phyloP scores from a whole-genome alignment of 2,329 filamentous ascomycete genomes.

The Fusarium fujikuroi region DNA sequence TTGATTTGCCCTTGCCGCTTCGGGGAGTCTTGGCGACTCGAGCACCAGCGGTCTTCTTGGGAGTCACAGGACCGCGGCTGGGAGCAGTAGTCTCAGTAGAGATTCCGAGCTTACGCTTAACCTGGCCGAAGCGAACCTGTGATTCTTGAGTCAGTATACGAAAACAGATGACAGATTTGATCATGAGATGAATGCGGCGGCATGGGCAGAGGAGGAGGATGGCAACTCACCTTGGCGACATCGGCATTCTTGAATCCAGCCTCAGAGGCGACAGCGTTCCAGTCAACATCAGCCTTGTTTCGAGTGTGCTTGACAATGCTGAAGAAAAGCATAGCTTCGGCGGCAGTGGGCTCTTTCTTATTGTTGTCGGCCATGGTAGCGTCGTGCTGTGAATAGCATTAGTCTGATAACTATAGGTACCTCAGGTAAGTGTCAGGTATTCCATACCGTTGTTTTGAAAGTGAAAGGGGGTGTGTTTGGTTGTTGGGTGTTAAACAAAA shows the following conservation, averaged over 20 bases:
- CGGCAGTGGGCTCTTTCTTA: slow-evolving; percentile 52
- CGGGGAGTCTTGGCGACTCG: slow-evolving; percentile 50
- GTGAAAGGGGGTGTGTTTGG: not conserved
- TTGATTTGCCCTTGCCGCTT: slow-evolving; percentile 32
- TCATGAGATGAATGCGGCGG: not conserved
- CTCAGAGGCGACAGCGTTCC: slow-evolving; percentile 57
- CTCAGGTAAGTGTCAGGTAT: not conserved
- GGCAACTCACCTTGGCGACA: slow-evolving; percentile 55
- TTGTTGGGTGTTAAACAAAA: not conserved
- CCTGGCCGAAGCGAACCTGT: slow-evolving; percentile 60
- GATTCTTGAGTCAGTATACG: not conserved
- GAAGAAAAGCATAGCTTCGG: slow-evolving; percentile 58
- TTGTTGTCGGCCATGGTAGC: slow-evolving; percentile 47
- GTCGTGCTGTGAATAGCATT: slow-evolving; percentile 3
- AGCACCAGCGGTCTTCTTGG: slow-evolving; percentile 41
- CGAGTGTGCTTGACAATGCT: slow-evolving; percentile 57
- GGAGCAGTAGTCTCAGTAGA: slow-evolving; percentile 39
- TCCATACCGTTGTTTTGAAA: not conserved
- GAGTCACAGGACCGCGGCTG: slow-evolving; percentile 13
- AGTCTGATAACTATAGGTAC: not conserved
- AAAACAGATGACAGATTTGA: not conserved
- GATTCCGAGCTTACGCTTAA: slow-evolving; percentile 59
- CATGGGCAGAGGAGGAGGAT: not conserved
- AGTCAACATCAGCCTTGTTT: slow-evolving; percentile 59
- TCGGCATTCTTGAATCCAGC: slow-evolving; percentile 57